phyloP scores from a whole-genome alignment of 176 grass and related monocot species.

The Avena eriantha region DNA sequence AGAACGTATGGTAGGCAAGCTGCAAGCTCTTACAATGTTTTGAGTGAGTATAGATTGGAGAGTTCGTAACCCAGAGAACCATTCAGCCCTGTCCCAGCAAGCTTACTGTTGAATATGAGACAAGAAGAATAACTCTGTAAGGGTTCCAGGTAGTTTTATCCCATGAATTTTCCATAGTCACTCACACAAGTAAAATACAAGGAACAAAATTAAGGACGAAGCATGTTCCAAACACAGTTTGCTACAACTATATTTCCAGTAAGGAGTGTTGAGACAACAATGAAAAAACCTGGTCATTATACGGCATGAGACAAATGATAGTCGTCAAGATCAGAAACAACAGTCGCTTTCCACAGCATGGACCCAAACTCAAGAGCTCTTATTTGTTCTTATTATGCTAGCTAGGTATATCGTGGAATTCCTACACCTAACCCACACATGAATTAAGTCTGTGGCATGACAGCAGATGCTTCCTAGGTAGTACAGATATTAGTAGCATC shows the following conservation, averaged over 20 bases:
- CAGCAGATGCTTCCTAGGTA: constrained; percentile 32
- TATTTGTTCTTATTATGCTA: not conserved
- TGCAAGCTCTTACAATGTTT: constrained; percentile 75
- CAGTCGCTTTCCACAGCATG: constrained; percentile 14
- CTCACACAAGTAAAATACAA: constrained; percentile 1
- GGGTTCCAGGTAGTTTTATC: not conserved
- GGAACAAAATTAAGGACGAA: not conserved
- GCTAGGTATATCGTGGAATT: not conserved
- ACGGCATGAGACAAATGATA: not conserved
- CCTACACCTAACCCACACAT: constrained; percentile 17
- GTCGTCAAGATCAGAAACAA: not conserved
- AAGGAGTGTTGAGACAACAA: constrained; percentile 21
- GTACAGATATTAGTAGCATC: not conserved
- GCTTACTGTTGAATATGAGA: constrained; percentile 57
- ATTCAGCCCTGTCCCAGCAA: constrained; percentile 70
- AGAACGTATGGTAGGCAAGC: not conserved
- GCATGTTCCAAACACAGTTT: not conserved
- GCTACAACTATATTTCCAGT: not conserved
- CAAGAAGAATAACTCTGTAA: constrained; percentile 8
- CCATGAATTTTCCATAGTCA: constrained; percentile 27
- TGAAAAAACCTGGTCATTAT: not conserved
- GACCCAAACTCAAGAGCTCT: not conserved
- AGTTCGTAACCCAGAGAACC: constrained; percentile 87
- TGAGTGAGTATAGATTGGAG: constrained; percentile 75
- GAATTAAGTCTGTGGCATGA: not conserved